Percentiles rank a stretch among this genome's conserved stretches.
These are phyloP conservation scores for Herpotrichia juniperi DNA, from an alignment of 2,329 filamentous ascomycete species.

Conservation along the genomic window DNA sequence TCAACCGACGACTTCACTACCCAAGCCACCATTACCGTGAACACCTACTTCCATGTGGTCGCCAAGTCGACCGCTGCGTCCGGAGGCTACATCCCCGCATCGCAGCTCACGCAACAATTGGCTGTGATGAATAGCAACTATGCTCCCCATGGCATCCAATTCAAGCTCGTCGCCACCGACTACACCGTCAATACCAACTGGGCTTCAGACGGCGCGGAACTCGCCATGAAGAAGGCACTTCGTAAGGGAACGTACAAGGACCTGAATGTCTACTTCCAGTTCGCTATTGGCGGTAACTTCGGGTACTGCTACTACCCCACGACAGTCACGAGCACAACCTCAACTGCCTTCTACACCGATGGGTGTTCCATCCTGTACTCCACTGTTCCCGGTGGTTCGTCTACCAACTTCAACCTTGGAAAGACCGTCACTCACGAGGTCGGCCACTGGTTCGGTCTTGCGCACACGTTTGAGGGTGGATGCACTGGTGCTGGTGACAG, in stretches of 20 bases:
- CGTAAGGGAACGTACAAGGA: neutral
- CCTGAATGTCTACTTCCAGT: neutral
- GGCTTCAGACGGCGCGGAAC: neutral
- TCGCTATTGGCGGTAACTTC: neutral
- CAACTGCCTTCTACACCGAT: neutral
- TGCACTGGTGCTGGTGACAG: conserved; percentile 24
- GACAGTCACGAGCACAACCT: neutral
- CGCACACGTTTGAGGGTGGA: conserved; percentile 35
- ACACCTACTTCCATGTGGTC: neutral
- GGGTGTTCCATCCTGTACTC: neutral
- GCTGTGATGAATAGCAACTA: neutral
- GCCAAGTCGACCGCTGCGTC: neutral
- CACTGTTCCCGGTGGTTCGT: neutral
- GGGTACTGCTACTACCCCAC: neutral
- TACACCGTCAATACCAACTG: neutral
- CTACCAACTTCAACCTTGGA: neutral
- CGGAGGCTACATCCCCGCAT: neutral
- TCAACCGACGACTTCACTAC: neutral
- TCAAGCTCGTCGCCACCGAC: neutral
- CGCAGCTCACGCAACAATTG: neutral
- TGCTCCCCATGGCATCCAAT: neutral
- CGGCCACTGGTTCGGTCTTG: conserved; percentile 40
- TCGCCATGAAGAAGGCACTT: neutral
- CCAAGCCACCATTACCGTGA: neutral
- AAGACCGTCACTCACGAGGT: conserved; percentile 22